Evolutionary conservation across 768 basidiomycete species (phyloP).

Genomic region (Amanita inopinata): DNA sequence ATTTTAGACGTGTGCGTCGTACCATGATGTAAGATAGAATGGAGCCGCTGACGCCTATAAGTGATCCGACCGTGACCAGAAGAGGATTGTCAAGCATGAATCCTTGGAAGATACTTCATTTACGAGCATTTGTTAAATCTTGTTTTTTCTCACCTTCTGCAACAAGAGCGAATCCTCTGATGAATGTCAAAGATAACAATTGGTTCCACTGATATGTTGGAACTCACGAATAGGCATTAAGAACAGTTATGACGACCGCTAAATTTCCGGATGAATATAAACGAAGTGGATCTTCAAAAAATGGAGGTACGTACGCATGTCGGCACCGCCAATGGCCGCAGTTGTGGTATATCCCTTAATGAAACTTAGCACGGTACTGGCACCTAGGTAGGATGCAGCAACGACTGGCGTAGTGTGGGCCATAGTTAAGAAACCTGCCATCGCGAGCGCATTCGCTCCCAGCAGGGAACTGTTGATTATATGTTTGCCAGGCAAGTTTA

Average conservation of each 20-base stretch:
- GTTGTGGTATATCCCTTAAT: slow-evolving; percentile 82
- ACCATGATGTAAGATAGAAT: slow-evolving; percentile 94
- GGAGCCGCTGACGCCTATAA: slow-evolving; percentile 86
- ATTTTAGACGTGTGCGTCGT: slow-evolving; percentile 1
- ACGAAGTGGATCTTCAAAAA: background rate
- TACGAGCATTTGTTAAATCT: background rate
- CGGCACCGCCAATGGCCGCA: slow-evolving; percentile 87
- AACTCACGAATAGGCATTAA: slow-evolving; percentile 75
- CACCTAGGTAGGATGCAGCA: slow-evolving; percentile 70
- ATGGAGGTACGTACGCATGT: slow-evolving; percentile 66
- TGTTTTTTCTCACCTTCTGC: slow-evolving; percentile 48
- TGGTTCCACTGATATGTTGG: background rate
- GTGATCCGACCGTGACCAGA: slow-evolving; percentile 72
- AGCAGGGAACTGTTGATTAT: slow-evolving; percentile 65
- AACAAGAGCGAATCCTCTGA: slow-evolving; percentile 74
- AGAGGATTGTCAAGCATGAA: slow-evolving; percentile 88
- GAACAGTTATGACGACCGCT: slow-evolving; percentile 86
- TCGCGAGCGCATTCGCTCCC: slow-evolving; percentile 57
- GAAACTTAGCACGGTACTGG: slow-evolving; percentile 70
- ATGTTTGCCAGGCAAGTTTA: slow-evolving; percentile 70
- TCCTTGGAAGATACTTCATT: slow-evolving; percentile 25
- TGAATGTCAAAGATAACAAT: background rate
- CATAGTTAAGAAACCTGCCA: slow-evolving; percentile 69
- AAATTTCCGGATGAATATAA: slow-evolving; percentile 5
- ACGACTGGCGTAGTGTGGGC: slow-evolving; percentile 61